Conservation (phyloP, 768 basidiomycete genomes). For the Amanita pallidorosea region DNA sequence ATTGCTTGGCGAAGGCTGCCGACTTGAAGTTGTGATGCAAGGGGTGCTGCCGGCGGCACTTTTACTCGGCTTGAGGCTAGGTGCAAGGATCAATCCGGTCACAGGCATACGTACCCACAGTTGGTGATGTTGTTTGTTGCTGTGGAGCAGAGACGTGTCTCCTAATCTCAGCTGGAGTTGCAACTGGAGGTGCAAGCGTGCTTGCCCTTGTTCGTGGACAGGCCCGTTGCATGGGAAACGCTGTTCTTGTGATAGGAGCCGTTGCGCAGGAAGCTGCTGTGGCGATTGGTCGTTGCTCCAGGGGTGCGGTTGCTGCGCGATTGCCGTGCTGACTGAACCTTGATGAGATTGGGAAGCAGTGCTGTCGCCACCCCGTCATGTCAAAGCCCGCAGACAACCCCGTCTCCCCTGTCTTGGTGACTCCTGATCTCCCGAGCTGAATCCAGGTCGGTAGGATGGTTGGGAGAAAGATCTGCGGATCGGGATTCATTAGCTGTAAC, state of each 20-base stretch:
- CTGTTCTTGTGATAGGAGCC: background rate
- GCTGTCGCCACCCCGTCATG: constrained; percentile 8
- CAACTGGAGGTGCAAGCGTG: background rate
- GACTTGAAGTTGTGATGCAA: constrained; percentile 27
- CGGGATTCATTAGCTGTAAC: constrained; percentile 65
- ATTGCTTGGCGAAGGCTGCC: constrained; percentile 3
- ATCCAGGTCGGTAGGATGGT: constrained; percentile 49
- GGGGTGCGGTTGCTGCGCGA: background rate
- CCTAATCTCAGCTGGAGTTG: background rate
- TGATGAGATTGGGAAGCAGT: constrained; percentile 12
- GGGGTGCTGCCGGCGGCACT: constrained; percentile 49
- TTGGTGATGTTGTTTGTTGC: background rate
- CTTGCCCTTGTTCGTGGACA: background rate
- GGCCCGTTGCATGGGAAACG: background rate
- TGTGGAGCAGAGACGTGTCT: constrained; percentile 2
- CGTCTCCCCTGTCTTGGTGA: constrained; percentile 8
- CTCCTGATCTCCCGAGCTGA: constrained; percentile 33
- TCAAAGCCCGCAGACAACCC: constrained; percentile 11
- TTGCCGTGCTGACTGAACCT: constrained; percentile 1
- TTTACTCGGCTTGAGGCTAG: constrained; percentile 40
- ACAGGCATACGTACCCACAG: background rate
- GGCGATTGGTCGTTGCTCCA: background rate
- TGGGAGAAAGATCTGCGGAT: constrained; percentile 44
- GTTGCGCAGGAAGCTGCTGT: background rate
- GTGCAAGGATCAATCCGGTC: constrained; percentile 9